Conservation (phyloP, 148 eudicot genomes). For the Cornus controversa region DNA sequence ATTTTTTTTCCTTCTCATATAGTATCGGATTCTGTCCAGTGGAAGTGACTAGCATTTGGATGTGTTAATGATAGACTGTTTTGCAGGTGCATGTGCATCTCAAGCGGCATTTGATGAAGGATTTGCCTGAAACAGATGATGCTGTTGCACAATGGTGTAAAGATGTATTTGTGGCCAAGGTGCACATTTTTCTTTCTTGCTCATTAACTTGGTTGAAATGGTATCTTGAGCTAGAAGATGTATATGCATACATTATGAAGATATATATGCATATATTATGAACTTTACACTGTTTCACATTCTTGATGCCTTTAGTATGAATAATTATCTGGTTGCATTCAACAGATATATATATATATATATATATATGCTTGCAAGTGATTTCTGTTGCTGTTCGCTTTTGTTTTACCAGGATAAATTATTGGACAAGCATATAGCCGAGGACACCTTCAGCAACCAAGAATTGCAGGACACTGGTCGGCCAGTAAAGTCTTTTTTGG, state of each 20-base stretch:
- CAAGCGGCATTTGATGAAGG: slow-evolving; percentile 77
- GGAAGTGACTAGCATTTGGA: neutral
- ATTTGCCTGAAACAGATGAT: slow-evolving; percentile 84
- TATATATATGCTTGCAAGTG: too few relatives aligned
- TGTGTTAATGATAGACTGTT: slow-evolving; percentile 4
- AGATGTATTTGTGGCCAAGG: slow-evolving; percentile 85
- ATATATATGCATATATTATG: neutral
- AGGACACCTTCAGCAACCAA: slow-evolving; percentile 59
- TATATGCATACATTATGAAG: neutral
- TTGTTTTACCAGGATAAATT: slow-evolving; percentile 60
- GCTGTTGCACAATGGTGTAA: slow-evolving; percentile 94
- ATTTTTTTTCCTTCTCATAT: neutral
- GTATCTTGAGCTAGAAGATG: neutral
- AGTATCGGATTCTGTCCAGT: neutral
- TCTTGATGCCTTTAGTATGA: neutral
- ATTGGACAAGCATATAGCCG: slow-evolving; percentile 69
- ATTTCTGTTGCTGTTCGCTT: neutral
- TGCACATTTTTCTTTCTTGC: slow-evolving; percentile 13
- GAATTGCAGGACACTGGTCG: slow-evolving; percentile 54
- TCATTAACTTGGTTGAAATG: neutral
- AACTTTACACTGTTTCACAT: neutral
- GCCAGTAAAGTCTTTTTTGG: slow-evolving; percentile 78
- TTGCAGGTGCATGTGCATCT: slow-evolving; percentile 85
- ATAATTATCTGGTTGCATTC: neutral
- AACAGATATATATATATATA: too few relatives aligned